Base-by-base conservation (phyloP, 2,329 filamentous ascomycete species). In the Cladophialophora yegresii region DNA sequence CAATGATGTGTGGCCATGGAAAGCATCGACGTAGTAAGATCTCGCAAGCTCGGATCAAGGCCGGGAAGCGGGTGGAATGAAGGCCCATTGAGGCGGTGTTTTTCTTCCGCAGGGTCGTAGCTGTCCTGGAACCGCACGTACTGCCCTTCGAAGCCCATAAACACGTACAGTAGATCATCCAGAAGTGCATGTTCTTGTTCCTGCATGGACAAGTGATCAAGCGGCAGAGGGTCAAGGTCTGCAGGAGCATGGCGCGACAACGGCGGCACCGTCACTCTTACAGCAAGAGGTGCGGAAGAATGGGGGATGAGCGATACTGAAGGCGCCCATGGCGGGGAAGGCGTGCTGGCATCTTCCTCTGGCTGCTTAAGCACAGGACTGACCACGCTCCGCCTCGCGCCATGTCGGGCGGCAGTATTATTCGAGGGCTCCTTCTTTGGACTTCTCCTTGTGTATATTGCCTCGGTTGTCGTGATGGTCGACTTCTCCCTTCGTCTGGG, bases 91-190 rank as follows among this genome's bases (percentile, higher is more conserved):
- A 99, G 81, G 13, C 93, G 87, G 73, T 96, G 92, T 72, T 93
- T 91, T 78, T 99, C 95, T 58, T 91, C 87, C 2, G 84, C 80
- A 0, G 93, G 92, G 71, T 96, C 88, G 75, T 96, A 98, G 8
- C 85, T 85, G 70, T 91, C 89, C 64, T 85, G 85, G 74, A 92
- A 98, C 61, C 91, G 90, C 67, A 99, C 90, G 75, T 98, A 98
- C 76, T 96, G 92, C n/a, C 95, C 95, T 77, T 99, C 95, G 69
- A 92, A 96, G 26, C 95, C 95, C 93, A 99, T 97, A 72, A 98
- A 96, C 4, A 96, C 92, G 74, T 93, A 97, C 40, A 98, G 78
- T 16, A 99, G 79, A 72, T 99, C 95, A 71, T 97, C 93, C 50
- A 98, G 82, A 54, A 99, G 89, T 8, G 87, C 90, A 26, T 87